Conservation (phyloP, 768 basidiomycete genomes). For the Rhizopogon sp. region DNA sequence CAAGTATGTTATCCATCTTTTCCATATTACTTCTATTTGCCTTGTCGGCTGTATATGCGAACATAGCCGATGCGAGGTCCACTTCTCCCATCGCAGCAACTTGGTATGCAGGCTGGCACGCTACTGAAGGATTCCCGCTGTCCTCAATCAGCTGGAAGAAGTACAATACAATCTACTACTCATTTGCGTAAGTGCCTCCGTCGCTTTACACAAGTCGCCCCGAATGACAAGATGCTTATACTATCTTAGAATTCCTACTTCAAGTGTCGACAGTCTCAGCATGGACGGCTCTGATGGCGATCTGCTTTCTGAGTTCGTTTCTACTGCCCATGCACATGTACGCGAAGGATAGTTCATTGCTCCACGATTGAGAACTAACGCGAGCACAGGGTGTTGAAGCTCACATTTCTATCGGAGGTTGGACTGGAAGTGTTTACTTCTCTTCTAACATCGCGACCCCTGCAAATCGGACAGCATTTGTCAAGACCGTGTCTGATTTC, state of each 20-base stretch:
- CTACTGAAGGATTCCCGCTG: slow-evolving; percentile 44
- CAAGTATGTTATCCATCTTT: background rate
- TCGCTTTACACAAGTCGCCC: background rate
- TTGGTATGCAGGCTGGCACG: slow-evolving; percentile 69
- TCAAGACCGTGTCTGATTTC: slow-evolving; percentile 49
- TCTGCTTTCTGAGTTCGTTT: slow-evolving; percentile 54
- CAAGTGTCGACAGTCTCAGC: slow-evolving; percentile 24
- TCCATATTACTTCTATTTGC: background rate
- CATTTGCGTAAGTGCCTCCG: slow-evolving; percentile 48
- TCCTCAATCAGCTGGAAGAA: slow-evolving; percentile 61
- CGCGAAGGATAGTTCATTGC: slow-evolving; percentile 3
- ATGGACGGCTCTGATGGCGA: slow-evolving; percentile 39
- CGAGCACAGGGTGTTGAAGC: slow-evolving; percentile 47
- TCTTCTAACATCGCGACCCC: slow-evolving; percentile 55
- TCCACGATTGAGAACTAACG: background rate
- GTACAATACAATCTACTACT: slow-evolving; percentile 65
- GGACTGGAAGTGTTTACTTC: slow-evolving; percentile 60
- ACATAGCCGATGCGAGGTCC: background rate
- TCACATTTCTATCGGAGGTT: slow-evolving; percentile 65
- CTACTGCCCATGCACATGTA: slow-evolving; percentile 33
- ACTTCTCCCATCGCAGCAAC: slow-evolving; percentile 36
- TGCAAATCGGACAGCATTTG: slow-evolving; percentile 56
- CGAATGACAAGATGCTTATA: background rate
- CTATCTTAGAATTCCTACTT: slow-evolving; percentile 27
- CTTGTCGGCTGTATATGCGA: background rate